Evolutionary conservation across 257 asterid species (phyloP).

Genomic region (Misopates orontium): DNA sequence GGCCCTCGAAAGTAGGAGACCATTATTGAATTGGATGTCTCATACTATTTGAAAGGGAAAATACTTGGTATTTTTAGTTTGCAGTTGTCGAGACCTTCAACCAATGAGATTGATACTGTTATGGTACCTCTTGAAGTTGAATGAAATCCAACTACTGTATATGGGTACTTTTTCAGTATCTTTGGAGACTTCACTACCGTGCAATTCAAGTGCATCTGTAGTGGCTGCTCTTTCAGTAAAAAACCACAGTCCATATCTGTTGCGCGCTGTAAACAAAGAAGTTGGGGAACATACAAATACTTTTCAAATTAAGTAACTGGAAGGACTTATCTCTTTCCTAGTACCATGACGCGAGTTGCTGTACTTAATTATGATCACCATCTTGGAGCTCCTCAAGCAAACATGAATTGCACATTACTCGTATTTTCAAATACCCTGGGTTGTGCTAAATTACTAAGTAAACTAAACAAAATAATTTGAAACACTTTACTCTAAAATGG

Average conservation of each 20-base stretch:
- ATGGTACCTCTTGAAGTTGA: conserved; percentile 81
- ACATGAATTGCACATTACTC: too few relatives aligned
- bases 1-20: conserved; percentile 57
- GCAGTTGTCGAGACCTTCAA: too few relatives aligned
- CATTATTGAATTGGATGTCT: conserved; percentile 64
- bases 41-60: conserved; percentile 54
- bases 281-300: conserved; percentile 40
- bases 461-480: too few relatives aligned
- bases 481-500: too few relatives aligned
- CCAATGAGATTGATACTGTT: conserved; percentile 54
- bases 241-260: conserved; percentile 47
- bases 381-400: too few relatives aligned
- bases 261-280: conserved; percentile 44
- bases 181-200: conserved; percentile 47
- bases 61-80: conserved; percentile 61
- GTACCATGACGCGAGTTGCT: conserved; percentile 64
- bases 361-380: conserved; percentile 37
- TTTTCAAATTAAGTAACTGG: too few relatives aligned
- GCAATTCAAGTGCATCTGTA: conserved; percentile 41
- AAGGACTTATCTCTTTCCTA: conserved; percentile 77
- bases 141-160: conserved; percentile 35
- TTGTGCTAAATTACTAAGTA: too few relatives aligned
- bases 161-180: conserved; percentile 39
- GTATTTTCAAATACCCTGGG: conserved; percentile 62
- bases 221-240: too few relatives aligned